These are phyloP conservation scores for Talaromyces thailandensis DNA, from an alignment of 495 filamentous ascomycete species.

Conservation along the genomic window DNA sequence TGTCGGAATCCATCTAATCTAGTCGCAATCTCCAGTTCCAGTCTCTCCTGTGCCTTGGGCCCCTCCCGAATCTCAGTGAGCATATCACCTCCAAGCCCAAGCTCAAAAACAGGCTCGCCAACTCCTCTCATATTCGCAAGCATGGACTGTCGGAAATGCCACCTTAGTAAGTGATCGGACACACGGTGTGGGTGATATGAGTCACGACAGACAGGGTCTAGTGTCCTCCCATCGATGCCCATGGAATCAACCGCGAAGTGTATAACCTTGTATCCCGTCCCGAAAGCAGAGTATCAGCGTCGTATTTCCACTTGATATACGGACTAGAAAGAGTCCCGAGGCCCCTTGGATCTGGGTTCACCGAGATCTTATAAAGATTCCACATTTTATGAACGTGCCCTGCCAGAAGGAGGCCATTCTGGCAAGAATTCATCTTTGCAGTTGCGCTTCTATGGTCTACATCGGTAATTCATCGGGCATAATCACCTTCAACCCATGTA, in stretches of 20 bases:
- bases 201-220: constrained; percentile 19
- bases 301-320: neutral
- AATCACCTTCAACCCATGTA: neutral
- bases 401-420: neutral
- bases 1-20: constrained; percentile 10
- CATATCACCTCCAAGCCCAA: constrained; percentile 32
- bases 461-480: neutral
- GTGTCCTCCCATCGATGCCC: constrained; percentile 18
- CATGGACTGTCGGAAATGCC: constrained; percentile 34
- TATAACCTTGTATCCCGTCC: neutral
- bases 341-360: neutral
- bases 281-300: neutral
- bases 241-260: neutral
- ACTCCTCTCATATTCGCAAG: constrained; percentile 25
- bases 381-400: neutral
- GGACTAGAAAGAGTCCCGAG: neutral
- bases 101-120: constrained; percentile 30
- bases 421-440: neutral
- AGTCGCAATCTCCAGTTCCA: constrained; percentile 28
- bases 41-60: constrained; percentile 20
- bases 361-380: neutral
- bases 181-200: constrained; percentile 22
- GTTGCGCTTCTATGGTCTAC: neutral
- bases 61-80: constrained; percentile 24
- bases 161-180: constrained; percentile 26